Conservation (phyloP, 2,329 filamentous ascomycete genomes). For the Gaeumannomyces tritici region DNA sequence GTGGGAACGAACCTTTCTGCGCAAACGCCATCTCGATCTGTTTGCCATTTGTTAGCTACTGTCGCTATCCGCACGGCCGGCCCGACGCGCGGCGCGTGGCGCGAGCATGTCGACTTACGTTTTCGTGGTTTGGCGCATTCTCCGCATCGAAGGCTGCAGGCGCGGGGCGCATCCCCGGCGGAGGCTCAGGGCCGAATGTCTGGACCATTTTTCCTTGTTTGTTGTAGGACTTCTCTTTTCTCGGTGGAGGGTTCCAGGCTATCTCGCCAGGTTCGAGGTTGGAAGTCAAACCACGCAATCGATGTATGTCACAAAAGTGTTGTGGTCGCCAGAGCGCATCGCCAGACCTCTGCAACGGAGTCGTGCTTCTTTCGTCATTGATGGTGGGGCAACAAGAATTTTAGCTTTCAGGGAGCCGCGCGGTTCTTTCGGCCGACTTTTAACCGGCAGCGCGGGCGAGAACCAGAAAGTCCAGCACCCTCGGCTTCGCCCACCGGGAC, state of each 20-base stretch:
- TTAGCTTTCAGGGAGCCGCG: neutral
- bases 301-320: neutral
- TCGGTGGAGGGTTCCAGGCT: neutral
- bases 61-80: neutral
- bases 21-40: constrained; percentile 99
- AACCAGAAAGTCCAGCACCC: neutral
- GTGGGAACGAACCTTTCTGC: constrained; percentile 62
- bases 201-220: constrained; percentile 13
- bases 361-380: neutral
- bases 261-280: neutral
- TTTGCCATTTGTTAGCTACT: neutral
- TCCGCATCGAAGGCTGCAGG: constrained; percentile 52
- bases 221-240: neutral
- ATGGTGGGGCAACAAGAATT: neutral
- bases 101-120: constrained; percentile 33
- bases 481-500: neutral
- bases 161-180: constrained; percentile 1
- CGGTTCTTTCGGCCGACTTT: neutral
- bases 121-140: constrained; percentile 43
- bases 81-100: neutral
- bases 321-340: neutral
- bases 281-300: neutral
- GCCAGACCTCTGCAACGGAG: too few species aligned
- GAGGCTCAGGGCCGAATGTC: constrained; percentile 13
- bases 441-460: neutral